Base-by-base conservation (phyloP, 2,329 filamentous ascomycete species). In the Fusarium sp. region DNA sequence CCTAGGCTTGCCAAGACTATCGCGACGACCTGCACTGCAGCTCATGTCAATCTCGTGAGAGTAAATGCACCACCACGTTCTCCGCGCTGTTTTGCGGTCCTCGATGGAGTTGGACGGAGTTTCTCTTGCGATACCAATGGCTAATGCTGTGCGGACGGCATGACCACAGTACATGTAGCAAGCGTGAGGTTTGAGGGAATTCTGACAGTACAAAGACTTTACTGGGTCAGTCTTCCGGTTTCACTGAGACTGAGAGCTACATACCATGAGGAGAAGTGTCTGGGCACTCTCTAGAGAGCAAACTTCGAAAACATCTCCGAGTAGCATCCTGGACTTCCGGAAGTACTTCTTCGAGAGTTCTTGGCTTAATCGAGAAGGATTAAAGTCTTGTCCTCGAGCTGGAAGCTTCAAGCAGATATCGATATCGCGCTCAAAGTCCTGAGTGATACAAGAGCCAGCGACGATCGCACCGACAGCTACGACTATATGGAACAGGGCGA, bases 21-120 rank as follows among this genome's bases (percentile, higher is more conserved):
- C 63, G 10, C 63, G 58, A 28, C 63, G 58, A 6, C 63, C 63
- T 36, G 58, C 63, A 28, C 63, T 66, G 12, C 58, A 66, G 41
- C 63, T 66, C 58, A 66, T 66, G 26, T 66, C 63, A 38, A 66
- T 66, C 17, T 66, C 63, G 6, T 66, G 58, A 31, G 63, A 66
- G n/a, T 66, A 66, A 11, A 66, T 66, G 12, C 58, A 66, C 64
- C 64, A 66, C 64, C 59, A 66, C 1, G 59, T 66, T 20, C 47
- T 42, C 0, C 63, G 35, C 38, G 59, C 48, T 33, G 49, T 49
- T 35, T 42, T 66, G 3, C 63, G 63, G 3, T 64, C 64, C 26
- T 64, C 63, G 7, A 18, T 13, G 2, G 61, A 48, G 6, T 22
- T 41, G 6, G 54, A 47, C 2, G 38, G 33, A 6, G 35, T 26